These are phyloP conservation scores for Ophiosphaerella korrae DNA, from an alignment of 2,329 filamentous ascomycete species.

Conservation along the genomic window DNA sequence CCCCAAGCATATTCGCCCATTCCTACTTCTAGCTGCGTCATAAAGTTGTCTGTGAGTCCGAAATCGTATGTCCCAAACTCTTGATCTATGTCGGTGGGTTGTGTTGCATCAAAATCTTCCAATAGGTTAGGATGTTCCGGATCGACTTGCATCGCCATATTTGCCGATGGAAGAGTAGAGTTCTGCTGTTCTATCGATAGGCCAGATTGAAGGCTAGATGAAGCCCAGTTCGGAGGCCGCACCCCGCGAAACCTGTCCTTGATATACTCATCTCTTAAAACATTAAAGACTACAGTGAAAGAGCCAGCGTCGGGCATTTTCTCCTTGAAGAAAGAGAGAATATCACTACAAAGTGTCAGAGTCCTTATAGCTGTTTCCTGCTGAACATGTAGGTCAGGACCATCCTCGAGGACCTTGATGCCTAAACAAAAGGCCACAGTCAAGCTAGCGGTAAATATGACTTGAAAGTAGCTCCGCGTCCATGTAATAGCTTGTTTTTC, in stretches of 20 bases:
- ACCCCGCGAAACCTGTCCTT: not conserved
- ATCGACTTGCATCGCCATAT: no score
- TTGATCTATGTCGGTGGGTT: not conserved
- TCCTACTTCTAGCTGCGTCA: constrained; percentile 36
- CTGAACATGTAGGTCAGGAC: not conserved
- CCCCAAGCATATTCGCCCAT: constrained; percentile 43
- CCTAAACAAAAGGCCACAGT: constrained; percentile 29
- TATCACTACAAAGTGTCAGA: constrained; percentile 19
- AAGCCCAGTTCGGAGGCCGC: not conserved
- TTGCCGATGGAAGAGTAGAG: no score
- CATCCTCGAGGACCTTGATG: constrained; percentile 27
- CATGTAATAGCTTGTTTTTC: constrained; percentile 47
- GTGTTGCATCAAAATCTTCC: no score
- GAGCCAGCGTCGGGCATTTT: constrained; percentile 32
- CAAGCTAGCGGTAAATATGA: constrained; percentile 54
- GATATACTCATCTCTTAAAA: constrained; percentile 29
- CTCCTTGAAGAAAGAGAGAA: constrained; percentile 29
- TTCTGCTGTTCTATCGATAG: not conserved
- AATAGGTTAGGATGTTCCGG: no score
- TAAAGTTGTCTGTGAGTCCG: constrained; percentile 17
- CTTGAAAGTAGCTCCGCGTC: constrained; percentile 57
- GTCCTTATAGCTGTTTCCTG: constrained; percentile 9
- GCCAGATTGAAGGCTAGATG: not conserved
- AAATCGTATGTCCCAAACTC: not conserved
- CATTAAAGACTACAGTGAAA: constrained; percentile 33